These are phyloP conservation scores for Carex kokanica DNA, from an alignment of 176 grass and related monocot species.

Conservation along the genomic window DNA sequence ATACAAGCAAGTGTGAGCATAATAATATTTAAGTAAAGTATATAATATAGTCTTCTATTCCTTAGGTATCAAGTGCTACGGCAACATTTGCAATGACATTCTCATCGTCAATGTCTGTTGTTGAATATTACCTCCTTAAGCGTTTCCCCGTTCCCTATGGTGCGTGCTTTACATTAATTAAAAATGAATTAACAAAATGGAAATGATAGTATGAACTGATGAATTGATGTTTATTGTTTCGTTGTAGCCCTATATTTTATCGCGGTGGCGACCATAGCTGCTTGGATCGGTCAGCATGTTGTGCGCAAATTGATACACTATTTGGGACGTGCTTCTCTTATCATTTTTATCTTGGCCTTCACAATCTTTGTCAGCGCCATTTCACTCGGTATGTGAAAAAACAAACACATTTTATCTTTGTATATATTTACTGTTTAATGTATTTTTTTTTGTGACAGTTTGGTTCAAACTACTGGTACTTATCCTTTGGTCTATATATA, in stretches of 20 bases:
- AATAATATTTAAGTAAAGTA: slow-evolving; percentile 6
- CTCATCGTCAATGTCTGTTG: slow-evolving; percentile 89
- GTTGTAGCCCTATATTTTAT: slow-evolving; percentile 60
- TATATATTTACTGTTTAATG: not conserved
- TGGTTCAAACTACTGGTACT: not conserved
- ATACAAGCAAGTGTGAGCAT: not conserved
- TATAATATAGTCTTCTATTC: not conserved
- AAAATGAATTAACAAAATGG: not conserved
- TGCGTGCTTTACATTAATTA: slow-evolving; percentile 14
- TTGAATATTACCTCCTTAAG: slow-evolving; percentile 86
- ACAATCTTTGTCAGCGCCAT: slow-evolving; percentile 83
- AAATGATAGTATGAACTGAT: not conserved
- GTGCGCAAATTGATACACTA: slow-evolving; percentile 71
- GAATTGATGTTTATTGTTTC: not conserved
- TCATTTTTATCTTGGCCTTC: slow-evolving; percentile 88
- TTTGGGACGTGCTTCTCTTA: slow-evolving; percentile 77
- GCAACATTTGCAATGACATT: slow-evolving; percentile 97
- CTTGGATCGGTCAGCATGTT: slow-evolving; percentile 57
- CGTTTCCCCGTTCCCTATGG: slow-evolving; percentile 83
- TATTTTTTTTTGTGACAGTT: not conserved
- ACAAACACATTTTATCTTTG: not conserved
- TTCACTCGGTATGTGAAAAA: slow-evolving; percentile 51
- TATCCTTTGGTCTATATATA: not conserved
- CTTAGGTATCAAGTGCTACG: slow-evolving; percentile 92
- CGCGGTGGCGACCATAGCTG: slow-evolving; percentile 56